Evolutionary conservation across 148 eudicot genomes (phyloP).

Genomic region (Diospyros kaki): DNA sequence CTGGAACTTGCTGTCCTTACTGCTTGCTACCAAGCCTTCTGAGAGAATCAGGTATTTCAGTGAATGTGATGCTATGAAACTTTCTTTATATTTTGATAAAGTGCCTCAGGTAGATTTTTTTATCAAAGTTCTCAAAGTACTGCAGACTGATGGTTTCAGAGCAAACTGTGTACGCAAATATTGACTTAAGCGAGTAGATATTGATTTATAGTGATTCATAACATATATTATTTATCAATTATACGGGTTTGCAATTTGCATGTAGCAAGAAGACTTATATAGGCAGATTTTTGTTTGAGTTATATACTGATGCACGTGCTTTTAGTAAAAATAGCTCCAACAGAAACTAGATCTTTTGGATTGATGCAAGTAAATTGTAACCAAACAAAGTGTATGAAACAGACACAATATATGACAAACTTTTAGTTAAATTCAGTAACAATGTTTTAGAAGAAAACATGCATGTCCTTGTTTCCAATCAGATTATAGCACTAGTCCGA

Average conservation of each 20-base stretch:
- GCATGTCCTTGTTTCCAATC: too few relatives aligned
- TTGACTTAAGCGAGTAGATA: background rate
- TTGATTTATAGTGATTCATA: background rate
- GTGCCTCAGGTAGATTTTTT: too few relatives aligned
- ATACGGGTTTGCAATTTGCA: background rate
- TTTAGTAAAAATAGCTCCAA: too few relatives aligned
- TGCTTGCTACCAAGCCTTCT: constrained; percentile 81
- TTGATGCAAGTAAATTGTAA: background rate
- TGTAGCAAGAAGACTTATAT: too few relatives aligned
- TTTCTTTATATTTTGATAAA: background rate
- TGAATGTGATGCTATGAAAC: background rate
- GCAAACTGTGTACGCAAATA: background rate
- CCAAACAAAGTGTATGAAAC: background rate
- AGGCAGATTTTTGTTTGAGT: background rate
- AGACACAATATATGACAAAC: too few relatives aligned
- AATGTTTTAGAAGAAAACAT: too few relatives aligned
- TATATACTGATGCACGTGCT: background rate
- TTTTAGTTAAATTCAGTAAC: too few relatives aligned
- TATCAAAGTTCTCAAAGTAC: background rate
- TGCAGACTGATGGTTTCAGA: background rate
- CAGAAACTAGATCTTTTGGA: background rate
- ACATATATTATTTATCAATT: background rate
- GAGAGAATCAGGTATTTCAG: constrained; percentile 69
- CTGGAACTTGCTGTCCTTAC: constrained; percentile 77
- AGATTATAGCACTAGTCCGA: too few relatives aligned